Base-by-base conservation (phyloP, 73 alveolate species). In the Paramecium caudatum region DNA sequence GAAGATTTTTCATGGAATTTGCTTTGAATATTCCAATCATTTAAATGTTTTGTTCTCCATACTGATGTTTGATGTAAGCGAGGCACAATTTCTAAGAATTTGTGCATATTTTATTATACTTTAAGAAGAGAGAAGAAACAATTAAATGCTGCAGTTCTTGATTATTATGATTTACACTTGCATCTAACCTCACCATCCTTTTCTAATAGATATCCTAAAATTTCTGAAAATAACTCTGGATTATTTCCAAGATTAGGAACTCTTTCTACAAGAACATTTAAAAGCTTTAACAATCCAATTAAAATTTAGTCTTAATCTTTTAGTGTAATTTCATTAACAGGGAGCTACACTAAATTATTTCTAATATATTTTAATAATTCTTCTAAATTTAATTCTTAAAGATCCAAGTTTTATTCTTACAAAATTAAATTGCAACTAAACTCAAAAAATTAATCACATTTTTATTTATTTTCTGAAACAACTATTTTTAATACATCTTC, bases 1-100 rank as follows among this genome's bases (percentile, higher is more conserved):
- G 70, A 39, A 5, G 94, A 86, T 55, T 91, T 92, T 34, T 92
- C 96, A 46, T 91, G 87, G 16, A 50, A 43, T 41, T 47, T 61
- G 6, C 90, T 70, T 5, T 62, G 27, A 41, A 86, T 86, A 63
- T 86, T 78, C 93, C 93, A 86, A 47, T 86, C 93, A 16, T 63
- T 86, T 3, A 25, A 41, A 39, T 43, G 30, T 37, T 63, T 86
- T 13, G 93, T 86, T 63, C 93, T 86, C 93, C 93, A 86, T 2
- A 47, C 65, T 30, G 32, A 34, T 0, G 90, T 86, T 21, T 32
- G 17, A 46, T 62, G 82, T 10, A 86, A 19, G 6, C 82, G 93
- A 30, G 62, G 19, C 5, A 86, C 61, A 3, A 4, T 23, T 62
- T 86, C 15, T 1, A 36, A 7, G 69, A 86, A 62, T 41, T 61